Evolutionary conservation across 2,329 filamentous ascomycete genomes (phyloP).

Genomic region (Cercospora citrullina): DNA sequence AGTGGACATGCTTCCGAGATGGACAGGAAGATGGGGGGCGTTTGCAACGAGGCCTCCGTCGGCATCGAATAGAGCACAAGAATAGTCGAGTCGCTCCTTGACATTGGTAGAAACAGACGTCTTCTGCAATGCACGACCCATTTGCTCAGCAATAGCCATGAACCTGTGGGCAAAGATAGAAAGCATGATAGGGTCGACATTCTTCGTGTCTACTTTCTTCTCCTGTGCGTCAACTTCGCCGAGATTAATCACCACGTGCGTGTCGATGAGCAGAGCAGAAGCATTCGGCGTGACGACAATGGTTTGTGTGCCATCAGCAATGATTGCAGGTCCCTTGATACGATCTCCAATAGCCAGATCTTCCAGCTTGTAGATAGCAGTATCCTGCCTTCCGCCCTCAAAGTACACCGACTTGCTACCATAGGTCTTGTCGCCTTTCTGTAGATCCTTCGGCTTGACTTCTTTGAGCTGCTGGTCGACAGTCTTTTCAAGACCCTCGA

Average conservation of each 20-base stretch:
- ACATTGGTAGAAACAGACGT: slow-evolving; percentile 79
- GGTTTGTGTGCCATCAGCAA: slow-evolving; percentile 86
- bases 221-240: slow-evolving; percentile 53
- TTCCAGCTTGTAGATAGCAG: slow-evolving; percentile 79
- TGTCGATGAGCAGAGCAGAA: slow-evolving; percentile 74
- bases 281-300: slow-evolving; percentile 83
- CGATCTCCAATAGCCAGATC: slow-evolving; percentile 71
- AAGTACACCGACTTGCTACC: slow-evolving; percentile 76
- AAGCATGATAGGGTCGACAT: slow-evolving; percentile 73
- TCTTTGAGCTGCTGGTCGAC: slow-evolving; percentile 80
- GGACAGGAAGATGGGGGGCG: slow-evolving; percentile 75
- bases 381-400: slow-evolving; percentile 73
- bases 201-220: slow-evolving; percentile 52
- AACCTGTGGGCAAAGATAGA: slow-evolving; percentile 80
- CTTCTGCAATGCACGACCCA: slow-evolving; percentile 77
- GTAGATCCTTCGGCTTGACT: slow-evolving; percentile 60
- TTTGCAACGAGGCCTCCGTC: slow-evolving; percentile 76
- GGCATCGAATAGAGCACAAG: slow-evolving; percentile 76
- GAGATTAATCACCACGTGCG: slow-evolving; percentile 86
- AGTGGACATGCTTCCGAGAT: slow-evolving; percentile 82
- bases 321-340: slow-evolving; percentile 76
- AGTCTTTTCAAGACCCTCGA: slow-evolving; percentile 74
- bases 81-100: slow-evolving; percentile 80
- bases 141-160: slow-evolving; percentile 84
- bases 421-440: slow-evolving; percentile 63